These are phyloP conservation scores for Rhynchospora breviuscula DNA, from an alignment of 176 grass and related monocot species.

Conservation along the genomic window DNA sequence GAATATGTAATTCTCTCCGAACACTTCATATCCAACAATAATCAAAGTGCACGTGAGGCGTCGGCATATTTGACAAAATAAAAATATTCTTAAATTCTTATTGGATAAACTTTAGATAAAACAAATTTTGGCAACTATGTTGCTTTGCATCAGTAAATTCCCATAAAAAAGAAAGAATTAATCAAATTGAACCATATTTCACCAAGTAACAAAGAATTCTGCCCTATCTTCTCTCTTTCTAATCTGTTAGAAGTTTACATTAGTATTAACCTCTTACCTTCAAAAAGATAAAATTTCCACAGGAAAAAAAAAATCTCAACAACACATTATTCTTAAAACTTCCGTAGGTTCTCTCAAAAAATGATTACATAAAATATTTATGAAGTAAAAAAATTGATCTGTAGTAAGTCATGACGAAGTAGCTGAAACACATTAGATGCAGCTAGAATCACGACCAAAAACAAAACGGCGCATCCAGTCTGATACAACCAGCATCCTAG, in stretches of 20 bases:
- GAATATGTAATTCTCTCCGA: too few relatives aligned
- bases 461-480: constrained; percentile 72
- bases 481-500: constrained; percentile 74
- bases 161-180: neutral
- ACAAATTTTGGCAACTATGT: neutral
- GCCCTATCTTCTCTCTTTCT: neutral
- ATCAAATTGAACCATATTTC: neutral
- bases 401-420: neutral
- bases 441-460: constrained; percentile 92
- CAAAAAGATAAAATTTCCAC: neutral
- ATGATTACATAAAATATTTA: neutral
- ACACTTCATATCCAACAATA: neutral
- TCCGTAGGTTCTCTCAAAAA: constrained; percentile 3
- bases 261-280: neutral
- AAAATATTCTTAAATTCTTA: neutral
- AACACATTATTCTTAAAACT: neutral
- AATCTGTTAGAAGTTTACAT: neutral
- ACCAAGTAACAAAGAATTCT: neutral
- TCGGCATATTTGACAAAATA: neutral
- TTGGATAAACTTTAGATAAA: neutral
- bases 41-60: neutral
- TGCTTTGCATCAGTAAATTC: neutral
- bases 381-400: neutral
- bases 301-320: neutral
- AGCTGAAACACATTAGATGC: constrained; percentile 46